Conservation (phyloP, 768 basidiomycete species). For the Lactifluus pinguis region DNA sequence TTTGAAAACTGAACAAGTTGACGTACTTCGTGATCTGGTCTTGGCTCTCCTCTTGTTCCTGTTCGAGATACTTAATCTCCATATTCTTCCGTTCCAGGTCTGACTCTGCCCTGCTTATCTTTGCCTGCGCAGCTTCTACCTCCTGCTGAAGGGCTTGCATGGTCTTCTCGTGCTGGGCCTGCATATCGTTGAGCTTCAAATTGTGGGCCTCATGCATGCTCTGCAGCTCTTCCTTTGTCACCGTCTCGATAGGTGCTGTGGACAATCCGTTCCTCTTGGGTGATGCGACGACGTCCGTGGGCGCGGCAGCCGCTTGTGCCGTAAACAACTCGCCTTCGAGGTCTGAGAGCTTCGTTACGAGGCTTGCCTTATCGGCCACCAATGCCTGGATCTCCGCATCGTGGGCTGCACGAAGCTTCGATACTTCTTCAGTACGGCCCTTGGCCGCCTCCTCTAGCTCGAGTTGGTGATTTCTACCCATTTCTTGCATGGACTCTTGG, state of each 20-base stretch:
- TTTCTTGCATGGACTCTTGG: conserved; percentile 59
- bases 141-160: conserved; percentile 46
- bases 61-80: conserved; percentile 75
- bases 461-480: conserved; percentile 56
- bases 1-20: conserved; percentile 46
- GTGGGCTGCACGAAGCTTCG: conserved; percentile 47
- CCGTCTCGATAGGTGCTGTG: conserved; percentile 34
- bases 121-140: conserved; percentile 42
- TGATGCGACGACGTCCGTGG: conserved; percentile 34
- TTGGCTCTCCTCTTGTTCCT: conserved; percentile 67
- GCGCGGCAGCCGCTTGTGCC: conserved; percentile 43
- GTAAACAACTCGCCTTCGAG: conserved; percentile 71
- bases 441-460: conserved; percentile 74
- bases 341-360: conserved; percentile 57
- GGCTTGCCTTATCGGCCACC: conserved; percentile 51
- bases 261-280: conserved; percentile 49
- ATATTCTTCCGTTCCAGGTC: conserved; percentile 62
- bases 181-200: conserved; percentile 64
- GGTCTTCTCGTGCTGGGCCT: conserved; percentile 55
- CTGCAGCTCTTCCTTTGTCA: conserved; percentile 71
- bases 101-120: conserved; percentile 45
- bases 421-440: conserved; percentile 60
- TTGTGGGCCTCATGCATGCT: conserved; percentile 79
- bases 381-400: conserved; percentile 52
- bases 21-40: conserved; percentile 76